Base-by-base conservation (phyloP, 2,329 filamentous ascomycete species). In the Diaporthe batatas region DNA sequence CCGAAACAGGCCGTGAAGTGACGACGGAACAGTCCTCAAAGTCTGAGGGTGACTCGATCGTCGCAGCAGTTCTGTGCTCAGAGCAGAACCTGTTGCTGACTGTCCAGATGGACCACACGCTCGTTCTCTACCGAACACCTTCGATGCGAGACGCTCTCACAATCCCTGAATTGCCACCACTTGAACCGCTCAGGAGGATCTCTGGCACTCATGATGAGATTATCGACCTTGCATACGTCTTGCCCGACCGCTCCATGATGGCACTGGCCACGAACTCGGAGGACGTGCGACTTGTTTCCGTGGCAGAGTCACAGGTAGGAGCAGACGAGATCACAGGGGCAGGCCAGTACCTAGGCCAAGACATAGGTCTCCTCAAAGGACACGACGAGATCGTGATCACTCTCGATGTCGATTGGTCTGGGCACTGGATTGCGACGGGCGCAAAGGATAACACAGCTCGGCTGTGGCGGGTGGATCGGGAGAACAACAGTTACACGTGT, bases 141-240 rank as follows among this genome's bases (percentile, higher is more conserved):
- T 89, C 77, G 70, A 80, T 75, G 58, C 82, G 83, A 73, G 79
- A 80, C 14, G 75, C 83, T 49, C 68, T 82, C 49, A 74, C 77
- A 53, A 76, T 81, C 55, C 79, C 83, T 78, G 65, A 76, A 74
- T 79, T 83, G 73, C 79, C 78, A 75, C 83, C 73, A 77, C 86
- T 80, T 78, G 85, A 82, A 79, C 93, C 83, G 0, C 88, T 93
- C 57, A 91, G 93, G 76, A 90, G 94, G 57, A 97, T 99, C 76
- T 98, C 96, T 6, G 97, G 96, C 69, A 98, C 96, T 8, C 95
- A 98, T 81, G 97, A 99, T 80, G 96, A 99, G 81, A 95, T 99
- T 68, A 98, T 99, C 77, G 97, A 99, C 80, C 85, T 99, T 44
- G 93, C 92, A 39, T 98, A 96, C 78, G 86, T 98, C 70, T 90